These are phyloP conservation scores for Celoporthe dispersa DNA, from an alignment of 2,329 filamentous ascomycete species.

Conservation along the genomic window DNA sequence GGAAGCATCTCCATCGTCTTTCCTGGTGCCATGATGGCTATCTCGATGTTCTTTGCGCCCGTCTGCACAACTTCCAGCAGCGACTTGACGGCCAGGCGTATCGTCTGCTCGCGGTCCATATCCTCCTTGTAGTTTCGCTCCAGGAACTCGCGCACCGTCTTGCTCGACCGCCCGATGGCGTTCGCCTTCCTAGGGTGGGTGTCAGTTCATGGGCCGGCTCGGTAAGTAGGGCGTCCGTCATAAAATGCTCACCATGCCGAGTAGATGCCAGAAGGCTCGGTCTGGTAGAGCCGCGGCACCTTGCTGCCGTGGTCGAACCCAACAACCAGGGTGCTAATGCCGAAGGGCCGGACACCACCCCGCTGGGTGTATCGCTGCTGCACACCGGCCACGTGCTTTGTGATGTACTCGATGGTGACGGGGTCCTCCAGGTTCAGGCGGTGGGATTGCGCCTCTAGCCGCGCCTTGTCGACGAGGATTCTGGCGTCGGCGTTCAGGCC, in stretches of 20 bases:
- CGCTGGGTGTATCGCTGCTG: slow-evolving; percentile 99
- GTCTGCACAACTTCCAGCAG: slow-evolving; percentile 97
- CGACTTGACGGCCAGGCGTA: slow-evolving; percentile 97
- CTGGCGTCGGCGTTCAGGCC: slow-evolving; percentile 97
- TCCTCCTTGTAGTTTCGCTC: slow-evolving; percentile 98
- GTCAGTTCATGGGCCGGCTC: slow-evolving; percentile 18
- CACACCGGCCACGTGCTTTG: slow-evolving; percentile 96
- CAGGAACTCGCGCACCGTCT: slow-evolving; percentile 97
- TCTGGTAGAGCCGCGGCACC: slow-evolving; percentile 91
- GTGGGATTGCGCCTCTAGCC: slow-evolving; percentile 96
- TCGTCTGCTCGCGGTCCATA: slow-evolving; percentile 95
- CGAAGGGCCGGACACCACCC: slow-evolving; percentile 97
- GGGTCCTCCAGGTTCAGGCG: slow-evolving; percentile 96
- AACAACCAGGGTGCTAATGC: slow-evolving; percentile 96
- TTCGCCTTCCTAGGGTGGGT: slow-evolving; percentile 84
- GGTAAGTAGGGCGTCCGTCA: slow-evolving; percentile 27
- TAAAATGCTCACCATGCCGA: slow-evolving; percentile 83
- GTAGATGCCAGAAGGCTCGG: slow-evolving; percentile 99
- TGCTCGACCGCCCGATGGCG: slow-evolving; percentile 96
- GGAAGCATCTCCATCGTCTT: slow-evolving; percentile 92
- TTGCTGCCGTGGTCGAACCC: slow-evolving; percentile 96
- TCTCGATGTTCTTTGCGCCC: slow-evolving; percentile 99
- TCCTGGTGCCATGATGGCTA: slow-evolving; percentile 94
- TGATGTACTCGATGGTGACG: slow-evolving; percentile 98
- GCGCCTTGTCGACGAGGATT: slow-evolving; percentile 97